Evolutionary conservation across 768 basidiomycete species (phyloP), one percentile per base, ranked within the genome.

Genomic region (Mycena galopus): DNA sequence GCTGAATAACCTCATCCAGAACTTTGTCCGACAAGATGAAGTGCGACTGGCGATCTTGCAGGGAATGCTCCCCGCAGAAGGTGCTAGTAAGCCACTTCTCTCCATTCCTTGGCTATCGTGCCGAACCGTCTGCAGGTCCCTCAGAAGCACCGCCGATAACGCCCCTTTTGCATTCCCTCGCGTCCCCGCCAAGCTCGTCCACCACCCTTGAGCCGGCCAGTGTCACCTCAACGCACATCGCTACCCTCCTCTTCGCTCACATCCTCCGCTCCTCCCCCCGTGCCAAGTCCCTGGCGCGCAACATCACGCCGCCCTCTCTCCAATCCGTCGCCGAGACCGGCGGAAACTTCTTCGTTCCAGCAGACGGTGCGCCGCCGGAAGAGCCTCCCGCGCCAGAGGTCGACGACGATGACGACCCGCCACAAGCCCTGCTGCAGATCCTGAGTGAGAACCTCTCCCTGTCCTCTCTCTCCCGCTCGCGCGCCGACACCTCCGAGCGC

Each of bases 381-480:
- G 77, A 81, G 14, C 74, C 80, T n/a, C 74, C 80, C 42, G 78
- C 72, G 23, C 73, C 70, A 30, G 75, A 80, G 17, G 84, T 82
- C 12, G 75, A 81, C 25, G 88, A 90, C 10, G 89, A 90, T 55
- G 91, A 93, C 60, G 91, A 91, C 33, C 86, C 83, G 29, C 89
- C 90, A 23, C 92, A 95, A 75, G 89, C 89, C 0, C 84, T 99
- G 39, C 86, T 99, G 12, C 92, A 95, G 65, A 88, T 93, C n/a
- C 84, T 99, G 23, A 92, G 92, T 53, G 98, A 98, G 71, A 96
- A 98, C 79, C 84, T 99, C 27, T 95, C 96, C 47, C 86, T 99
- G 66, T 91, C 95, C 2, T 88, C 96, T 75, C 82, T 99, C 56
- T 93, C 93, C 30, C 90, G 93, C 27, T 89, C 90, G 9, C 86